phyloP scores from a whole-genome alignment of 768 basidiomycete species.

The Lactifluus echinatus region DNA sequence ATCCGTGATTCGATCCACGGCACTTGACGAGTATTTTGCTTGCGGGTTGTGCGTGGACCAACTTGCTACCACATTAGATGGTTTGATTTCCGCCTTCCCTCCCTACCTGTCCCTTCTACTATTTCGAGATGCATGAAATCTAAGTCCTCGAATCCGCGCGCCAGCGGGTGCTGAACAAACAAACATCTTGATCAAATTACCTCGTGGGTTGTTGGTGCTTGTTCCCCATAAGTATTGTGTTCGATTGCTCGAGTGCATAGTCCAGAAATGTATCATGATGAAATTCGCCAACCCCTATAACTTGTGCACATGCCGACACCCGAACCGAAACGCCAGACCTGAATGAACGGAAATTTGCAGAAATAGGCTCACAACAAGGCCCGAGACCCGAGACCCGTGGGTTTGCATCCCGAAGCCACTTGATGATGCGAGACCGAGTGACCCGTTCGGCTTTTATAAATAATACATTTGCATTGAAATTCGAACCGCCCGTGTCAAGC shows the following conservation, averaged over 20 bases:
- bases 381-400: neutral
- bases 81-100: neutral
- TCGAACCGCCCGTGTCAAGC: neutral
- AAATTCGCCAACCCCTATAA: neutral
- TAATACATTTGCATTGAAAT: neutral
- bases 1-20: constrained; percentile 17
- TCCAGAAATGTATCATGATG: neutral
- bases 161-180: neutral
- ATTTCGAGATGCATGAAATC: neutral
- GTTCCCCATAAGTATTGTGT: too few species aligned
- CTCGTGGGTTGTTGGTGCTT: neutral
- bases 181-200: too few species aligned
- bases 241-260: neutral
- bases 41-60: neutral
- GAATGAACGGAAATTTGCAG: too few species aligned
- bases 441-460: too few species aligned
- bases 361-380: neutral
- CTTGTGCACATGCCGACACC: neutral
- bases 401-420: neutral
- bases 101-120: too few species aligned
- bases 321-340: neutral
- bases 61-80: too few species aligned
- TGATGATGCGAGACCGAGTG: neutral
- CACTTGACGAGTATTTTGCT: neutral
- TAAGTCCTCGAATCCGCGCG: neutral